Base-by-base conservation (phyloP, 495 filamentous ascomycete genomes). In the Oleoguttula mirabilis region DNA sequence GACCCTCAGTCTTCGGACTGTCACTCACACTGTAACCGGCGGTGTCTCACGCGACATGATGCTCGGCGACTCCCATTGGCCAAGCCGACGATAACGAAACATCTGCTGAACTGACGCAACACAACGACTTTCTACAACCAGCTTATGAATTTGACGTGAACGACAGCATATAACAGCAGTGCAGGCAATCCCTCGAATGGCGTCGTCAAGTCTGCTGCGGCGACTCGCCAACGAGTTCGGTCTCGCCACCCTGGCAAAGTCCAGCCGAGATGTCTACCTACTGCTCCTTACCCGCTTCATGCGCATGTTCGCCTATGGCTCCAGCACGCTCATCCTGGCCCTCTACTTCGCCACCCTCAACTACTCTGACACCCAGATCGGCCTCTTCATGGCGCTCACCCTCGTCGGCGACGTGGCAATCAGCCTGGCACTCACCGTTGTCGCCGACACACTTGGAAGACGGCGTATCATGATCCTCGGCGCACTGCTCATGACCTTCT, bases 321-420 rank as follows among this genome's bases (percentile, higher is more conserved):
- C 70, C 19, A 76, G 76, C 11, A 80, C 80, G 0, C 67, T 93
- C 19, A 79, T 93, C 36, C 69, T 90, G 12, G 84, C 76, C 11
- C 70, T 71, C 7, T 77, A 80, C 52, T 68, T 93, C 35, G 71
- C 70, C 0, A 70, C 71, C 4, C 60, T 88, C 15, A 67, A 64
- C 8, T 70, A 77, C 47, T 69, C 79, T 0, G 75, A 83, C 49
- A 66, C 72, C 8, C 65, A 66, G 14, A 86, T 82, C 28, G 85
- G 85, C 8, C 66, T 87, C 3, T 90, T 93, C 59, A 93, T 93
- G 84, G 86, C 82, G 3, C 61, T 88, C 32, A 93, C 85, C 0
- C 62, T 90, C 39, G 61, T 81, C n/a, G 85, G 85, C 19, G 85
- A 93, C 65, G 79, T 82, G 1, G 47, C 75, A 15, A 79, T 92